Percentiles rank a stretch among this genome's conserved stretches.
phyloP scores from a whole-genome alignment of 306 rosid genomes.

The Prunus kanzakura region DNA sequence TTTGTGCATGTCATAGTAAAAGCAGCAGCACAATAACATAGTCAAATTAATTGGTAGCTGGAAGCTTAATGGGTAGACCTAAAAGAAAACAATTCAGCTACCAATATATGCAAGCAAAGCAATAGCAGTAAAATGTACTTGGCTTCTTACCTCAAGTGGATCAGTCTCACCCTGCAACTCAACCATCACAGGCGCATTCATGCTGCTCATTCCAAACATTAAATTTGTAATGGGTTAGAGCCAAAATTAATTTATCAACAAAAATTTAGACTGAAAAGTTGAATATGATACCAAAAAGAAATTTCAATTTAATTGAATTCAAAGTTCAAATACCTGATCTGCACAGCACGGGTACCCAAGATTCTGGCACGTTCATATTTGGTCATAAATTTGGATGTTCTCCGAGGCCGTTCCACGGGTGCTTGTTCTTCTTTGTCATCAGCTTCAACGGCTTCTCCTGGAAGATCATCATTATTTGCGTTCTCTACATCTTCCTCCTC shows the following conservation, averaged over 20 bases:
- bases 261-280: neutral
- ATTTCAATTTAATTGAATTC: too few relatives aligned
- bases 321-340: conserved; percentile 57
- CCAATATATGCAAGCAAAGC: conserved; percentile 20
- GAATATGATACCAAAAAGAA: too few relatives aligned
- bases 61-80: neutral
- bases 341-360: conserved; percentile 92
- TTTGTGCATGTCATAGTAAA: neutral
- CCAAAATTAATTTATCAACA: neutral
- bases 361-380: conserved; percentile 95
- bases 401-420: conserved; percentile 56
- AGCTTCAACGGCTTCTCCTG: conserved; percentile 60
- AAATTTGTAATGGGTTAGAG: neutral
- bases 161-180: conserved; percentile 97
- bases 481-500: conserved; percentile 58
- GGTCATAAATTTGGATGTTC: conserved; percentile 84
- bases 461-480: conserved; percentile 50
- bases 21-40: neutral
- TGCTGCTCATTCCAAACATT: conserved; percentile 45
- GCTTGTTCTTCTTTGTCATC: conserved; percentile 58
- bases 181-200: conserved; percentile 99
- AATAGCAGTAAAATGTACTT: conserved; percentile 71
- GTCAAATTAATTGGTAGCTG: neutral
- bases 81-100: too few relatives aligned
- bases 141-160: conserved; percentile 75